Base-by-base conservation (phyloP, 2,329 filamentous ascomycete genomes). In the Cladophialophora psammophila region DNA sequence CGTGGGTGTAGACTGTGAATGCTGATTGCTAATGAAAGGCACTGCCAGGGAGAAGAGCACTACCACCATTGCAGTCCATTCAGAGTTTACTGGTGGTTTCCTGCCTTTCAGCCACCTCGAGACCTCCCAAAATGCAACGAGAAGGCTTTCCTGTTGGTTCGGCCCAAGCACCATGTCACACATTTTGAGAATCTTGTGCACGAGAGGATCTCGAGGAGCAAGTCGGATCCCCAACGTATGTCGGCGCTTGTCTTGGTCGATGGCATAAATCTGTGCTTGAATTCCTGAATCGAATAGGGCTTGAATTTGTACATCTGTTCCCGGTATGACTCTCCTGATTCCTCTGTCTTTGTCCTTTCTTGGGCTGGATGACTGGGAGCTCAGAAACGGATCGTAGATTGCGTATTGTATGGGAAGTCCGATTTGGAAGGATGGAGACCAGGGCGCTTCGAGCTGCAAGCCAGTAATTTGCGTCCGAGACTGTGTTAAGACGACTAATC, bases 381-480 rank as follows among this genome's bases (percentile, higher is more conserved):
- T 79, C 65, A 83, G 86, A 72, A 86, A 84, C 32, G 85, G 81
- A 69, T 90, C 87, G 64, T 88, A 84, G 26, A 88, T 76, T 66
- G 84, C 83, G 20, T 93, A 80, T 34, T 83, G 80, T 6, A 67
- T 72, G 1, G 90, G 89, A 1, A 93, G 78, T 0, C 84, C 81
- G n/a, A 93, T 79, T 52, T 87, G 88, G n/a, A 88, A 87, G 12
- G 91, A 82, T 60, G 86, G 85, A 65, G 89, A 89, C 91, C 91
- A 94, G 0, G 90, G 91, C 5, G 90, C 90, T 76, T 93, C 91
- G 9, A 92, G 80, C 71, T 89, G 91, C 15, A 94, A 78, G 73
- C 91, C 87, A 55, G 87, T 85, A 35, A 85, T 84, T 1, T 90
- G 89, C 70, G 87, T 82, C 59, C 85, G 84, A 31, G 87, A 86